Evolutionary conservation across 306 rosid species (phyloP), one percentile per base, ranked within the genome.

Genomic region (Quercus dentata): DNA sequence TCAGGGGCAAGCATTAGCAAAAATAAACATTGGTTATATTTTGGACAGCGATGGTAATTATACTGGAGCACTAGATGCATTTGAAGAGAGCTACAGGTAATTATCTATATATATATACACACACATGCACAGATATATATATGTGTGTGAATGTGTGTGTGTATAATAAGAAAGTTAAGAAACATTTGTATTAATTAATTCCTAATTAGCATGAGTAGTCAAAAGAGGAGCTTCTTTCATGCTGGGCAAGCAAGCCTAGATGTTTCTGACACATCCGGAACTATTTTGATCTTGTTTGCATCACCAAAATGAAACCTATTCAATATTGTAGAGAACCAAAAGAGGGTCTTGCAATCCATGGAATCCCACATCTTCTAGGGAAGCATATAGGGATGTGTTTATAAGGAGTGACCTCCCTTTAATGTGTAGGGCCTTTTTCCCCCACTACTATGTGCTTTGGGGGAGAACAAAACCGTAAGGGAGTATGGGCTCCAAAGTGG

Each of bases 1-100:
- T 71, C 80, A 95, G 98, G 98, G 98, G 46, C 97, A 92, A 85
- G 98, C 97, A 71, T 71, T 89, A 8, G 85, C 88, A 74, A 89
- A 92, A 84, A 86, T 84, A 59, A 85, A 90, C 71, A 89, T 92
- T 35, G 99, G 98, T 56, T 83, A 87, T 80, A 89, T 92, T 84
- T 89, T 89, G 84, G 98, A 95, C 86, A 88, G 88, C 88, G 84
- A 80, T 82, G 85, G 85, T 56, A 72, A 89, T 76, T 91, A 85
- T 88, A 63, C 71, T 86, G 92, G 74, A 75, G 98, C 99, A 58
- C 77, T 89, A 33, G 86, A 83, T 52, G 92, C 99, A 78, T 95
- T 64, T 82, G 78, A 87, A 64, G 96, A 91, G 80, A 87, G 98
- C 85, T 85, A 92, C 91, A 86, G 97, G 99, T 92, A 83, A 75